Evolutionary conservation across 495 filamentous ascomycete genomes (phyloP).

Genomic region (Penicillium diatomitis): DNA sequence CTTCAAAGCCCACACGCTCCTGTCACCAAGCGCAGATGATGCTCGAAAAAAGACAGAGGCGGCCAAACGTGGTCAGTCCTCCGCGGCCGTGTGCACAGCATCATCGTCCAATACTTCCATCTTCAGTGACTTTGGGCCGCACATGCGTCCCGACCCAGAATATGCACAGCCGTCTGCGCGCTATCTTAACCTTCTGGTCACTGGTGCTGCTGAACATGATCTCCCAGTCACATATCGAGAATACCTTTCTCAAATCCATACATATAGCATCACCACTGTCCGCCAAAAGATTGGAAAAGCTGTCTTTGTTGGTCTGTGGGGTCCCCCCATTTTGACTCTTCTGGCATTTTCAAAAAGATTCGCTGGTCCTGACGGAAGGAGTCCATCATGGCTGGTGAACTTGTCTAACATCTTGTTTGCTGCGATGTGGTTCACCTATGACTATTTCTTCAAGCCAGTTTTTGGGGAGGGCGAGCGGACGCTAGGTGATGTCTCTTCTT

Average conservation of each 20-base stretch:
- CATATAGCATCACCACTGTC: conserved; percentile 59
- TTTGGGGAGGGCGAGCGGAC: conserved; percentile 93
- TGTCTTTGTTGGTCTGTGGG: conserved; percentile 51
- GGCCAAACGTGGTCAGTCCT: background rate
- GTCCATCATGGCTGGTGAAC: conserved; percentile 56
- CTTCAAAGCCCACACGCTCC: conserved; percentile 53
- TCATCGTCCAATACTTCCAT: conserved; percentile 1
- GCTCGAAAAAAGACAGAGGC: conserved; percentile 1
- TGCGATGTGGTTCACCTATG: conserved; percentile 66
- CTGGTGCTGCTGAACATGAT: conserved; percentile 67
- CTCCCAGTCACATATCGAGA: conserved; percentile 64
- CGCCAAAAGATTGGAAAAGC: conserved; percentile 56
- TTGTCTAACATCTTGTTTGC: conserved; percentile 39
- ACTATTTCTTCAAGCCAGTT: conserved; percentile 49
- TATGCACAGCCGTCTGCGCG: conserved; percentile 77
- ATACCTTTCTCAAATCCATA: conserved; percentile 55
- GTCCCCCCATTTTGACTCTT: conserved; percentile 45
- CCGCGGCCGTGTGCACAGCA: background rate
- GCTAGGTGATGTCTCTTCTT: conserved; percentile 18
- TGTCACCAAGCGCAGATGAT: conserved; percentile 34
- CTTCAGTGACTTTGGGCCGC: conserved; percentile 5
- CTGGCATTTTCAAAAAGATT: conserved; percentile 40
- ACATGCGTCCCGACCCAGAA: conserved; percentile 48
- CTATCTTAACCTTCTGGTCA: conserved; percentile 68
- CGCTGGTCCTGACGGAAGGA: conserved; percentile 53